A percentile compares a stretch with the other conserved stretches of the same genome.
phyloP scores from a whole-genome alignment of 345 rosid genomes.

The Hypericum perforatum region DNA sequence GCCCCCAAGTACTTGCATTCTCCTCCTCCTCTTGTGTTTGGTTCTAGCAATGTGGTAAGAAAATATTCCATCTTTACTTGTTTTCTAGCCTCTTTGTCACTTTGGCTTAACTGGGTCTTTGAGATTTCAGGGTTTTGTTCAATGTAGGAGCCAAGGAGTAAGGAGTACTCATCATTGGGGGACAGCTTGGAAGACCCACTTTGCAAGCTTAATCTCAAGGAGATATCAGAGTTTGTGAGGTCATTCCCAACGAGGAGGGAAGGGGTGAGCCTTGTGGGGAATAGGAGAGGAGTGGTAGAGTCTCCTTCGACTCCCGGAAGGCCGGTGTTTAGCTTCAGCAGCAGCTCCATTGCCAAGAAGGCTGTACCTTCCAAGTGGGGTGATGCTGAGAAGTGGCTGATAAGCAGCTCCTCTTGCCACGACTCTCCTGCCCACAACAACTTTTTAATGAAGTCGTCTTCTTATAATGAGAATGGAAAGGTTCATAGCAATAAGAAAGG shows the following conservation, averaged over 20 bases:
- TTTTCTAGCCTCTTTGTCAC: too few relatives aligned
- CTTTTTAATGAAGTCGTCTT: slow-evolving; percentile 20
- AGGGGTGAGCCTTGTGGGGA: slow-evolving; percentile 39
- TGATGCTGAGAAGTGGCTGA: slow-evolving; percentile 91
- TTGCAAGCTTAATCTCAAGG: slow-evolving; percentile 62
- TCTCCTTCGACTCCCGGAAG: slow-evolving; percentile 75
- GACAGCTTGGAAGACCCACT: slow-evolving; percentile 47
- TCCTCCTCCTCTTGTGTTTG: too few relatives aligned
- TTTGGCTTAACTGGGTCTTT: too few relatives aligned
- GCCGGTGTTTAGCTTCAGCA: slow-evolving; percentile 70
- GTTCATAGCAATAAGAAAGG: slow-evolving; percentile 18
- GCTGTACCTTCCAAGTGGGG: slow-evolving; percentile 92
- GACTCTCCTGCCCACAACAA: slow-evolving; percentile 58
- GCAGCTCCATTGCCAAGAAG: slow-evolving; percentile 46
- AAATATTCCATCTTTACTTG: too few relatives aligned
- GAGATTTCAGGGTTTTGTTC: too few relatives aligned
- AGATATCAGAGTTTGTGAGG: slow-evolving; percentile 64
- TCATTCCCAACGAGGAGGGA: slow-evolving; percentile 55
- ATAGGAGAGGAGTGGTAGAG: slow-evolving; percentile 41
- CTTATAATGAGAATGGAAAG: slow-evolving; percentile 18
- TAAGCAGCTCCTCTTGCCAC: slow-evolving; percentile 36
- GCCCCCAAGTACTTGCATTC: too few relatives aligned
- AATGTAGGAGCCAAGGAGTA: slow-evolving; percentile 12
- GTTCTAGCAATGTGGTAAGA: too few relatives aligned
- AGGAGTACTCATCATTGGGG: slow-evolving; percentile 43